phyloP scores from a whole-genome alignment of 495 filamentous ascomycete genomes.

The Physcia stellaris region DNA sequence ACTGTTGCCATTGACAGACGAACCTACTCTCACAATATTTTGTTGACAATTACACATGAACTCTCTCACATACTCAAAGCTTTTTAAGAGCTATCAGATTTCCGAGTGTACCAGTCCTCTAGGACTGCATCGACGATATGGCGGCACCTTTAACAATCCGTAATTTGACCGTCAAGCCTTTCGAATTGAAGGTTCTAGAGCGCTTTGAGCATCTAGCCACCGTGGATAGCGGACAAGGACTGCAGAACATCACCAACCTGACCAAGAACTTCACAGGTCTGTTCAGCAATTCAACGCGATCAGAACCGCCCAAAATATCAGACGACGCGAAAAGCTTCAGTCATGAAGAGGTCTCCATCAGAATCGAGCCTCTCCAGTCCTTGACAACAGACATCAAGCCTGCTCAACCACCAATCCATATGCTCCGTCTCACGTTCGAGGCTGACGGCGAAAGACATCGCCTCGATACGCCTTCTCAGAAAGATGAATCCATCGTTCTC shows the following conservation, averaged over 20 bases:
- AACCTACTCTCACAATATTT: too few species aligned
- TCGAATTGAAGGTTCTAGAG: conserved; percentile 63
- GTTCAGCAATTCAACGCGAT: conserved; percentile 23
- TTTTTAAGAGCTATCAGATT: too few species aligned
- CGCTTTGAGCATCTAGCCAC: conserved; percentile 40
- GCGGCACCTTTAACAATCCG: conserved; percentile 52
- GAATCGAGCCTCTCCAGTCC: conserved; percentile 43
- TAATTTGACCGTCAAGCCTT: conserved; percentile 64
- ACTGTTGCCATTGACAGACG: too few species aligned
- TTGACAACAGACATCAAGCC: conserved; percentile 39
- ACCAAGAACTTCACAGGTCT: conserved; percentile 30
- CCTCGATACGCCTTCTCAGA: conserved; percentile 45
- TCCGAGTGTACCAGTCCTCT: too few species aligned
- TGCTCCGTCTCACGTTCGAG: conserved; percentile 50
- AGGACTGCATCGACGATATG: conserved; percentile 7
- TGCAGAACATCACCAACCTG: conserved; percentile 38
- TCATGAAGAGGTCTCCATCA: conserved; percentile 38
- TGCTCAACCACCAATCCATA: conserved; percentile 34
- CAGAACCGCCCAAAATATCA: conserved; percentile 27
- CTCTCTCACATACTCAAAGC: too few species aligned
- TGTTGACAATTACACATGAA: too few species aligned
- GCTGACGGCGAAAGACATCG: conserved; percentile 44
- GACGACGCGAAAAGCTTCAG: conserved; percentile 41
- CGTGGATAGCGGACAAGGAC: conserved; percentile 8
- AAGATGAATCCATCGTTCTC: conserved; percentile 40